A percentile compares a stretch with the other conserved stretches of the same genome.
Conservation (phyloP, 306 rosid species). For the Fragaria vesca region DNA sequence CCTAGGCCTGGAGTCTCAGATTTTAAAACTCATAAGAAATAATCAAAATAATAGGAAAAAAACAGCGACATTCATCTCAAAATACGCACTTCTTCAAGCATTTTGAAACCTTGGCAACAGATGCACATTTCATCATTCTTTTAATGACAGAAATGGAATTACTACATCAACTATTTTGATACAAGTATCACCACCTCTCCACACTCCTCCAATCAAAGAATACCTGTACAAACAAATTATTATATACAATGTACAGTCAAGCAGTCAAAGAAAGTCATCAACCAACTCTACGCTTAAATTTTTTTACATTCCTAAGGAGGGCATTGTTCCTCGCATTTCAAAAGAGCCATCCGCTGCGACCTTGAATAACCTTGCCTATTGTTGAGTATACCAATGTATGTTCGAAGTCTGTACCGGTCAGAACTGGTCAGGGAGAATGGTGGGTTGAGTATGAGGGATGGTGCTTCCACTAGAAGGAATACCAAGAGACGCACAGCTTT, state of each 20-base stretch:
- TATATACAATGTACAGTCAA: constrained; percentile 23
- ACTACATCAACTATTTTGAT: constrained; percentile 33
- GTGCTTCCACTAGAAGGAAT: constrained; percentile 90
- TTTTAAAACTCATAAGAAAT: too few relatives aligned
- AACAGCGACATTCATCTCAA: not conserved
- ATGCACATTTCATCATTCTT: constrained; percentile 49
- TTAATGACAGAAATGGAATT: constrained; percentile 41
- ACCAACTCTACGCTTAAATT: constrained; percentile 28
- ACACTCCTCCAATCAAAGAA: constrained; percentile 59
- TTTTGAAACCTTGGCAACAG: not conserved
- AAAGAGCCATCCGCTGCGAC: constrained; percentile 69
- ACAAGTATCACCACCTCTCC: constrained; percentile 44
- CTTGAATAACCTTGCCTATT: constrained; percentile 77
- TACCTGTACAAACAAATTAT: constrained; percentile 77
- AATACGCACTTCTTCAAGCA: not conserved
- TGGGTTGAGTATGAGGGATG: constrained; percentile 86
- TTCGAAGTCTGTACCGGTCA: constrained; percentile 79
- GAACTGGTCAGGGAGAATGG: constrained; percentile 86
- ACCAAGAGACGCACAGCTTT: constrained; percentile 67
- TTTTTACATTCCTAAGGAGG: constrained; percentile 38
- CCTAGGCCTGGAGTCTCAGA: too few relatives aligned
- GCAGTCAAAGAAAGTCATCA: constrained; percentile 15
- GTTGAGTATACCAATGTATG: constrained; percentile 68
- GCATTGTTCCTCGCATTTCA: constrained; percentile 58
- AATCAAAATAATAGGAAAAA: too few relatives aligned